Conservation (phyloP, 2,329 filamentous ascomycete genomes). For the Penicillium sp. region DNA sequence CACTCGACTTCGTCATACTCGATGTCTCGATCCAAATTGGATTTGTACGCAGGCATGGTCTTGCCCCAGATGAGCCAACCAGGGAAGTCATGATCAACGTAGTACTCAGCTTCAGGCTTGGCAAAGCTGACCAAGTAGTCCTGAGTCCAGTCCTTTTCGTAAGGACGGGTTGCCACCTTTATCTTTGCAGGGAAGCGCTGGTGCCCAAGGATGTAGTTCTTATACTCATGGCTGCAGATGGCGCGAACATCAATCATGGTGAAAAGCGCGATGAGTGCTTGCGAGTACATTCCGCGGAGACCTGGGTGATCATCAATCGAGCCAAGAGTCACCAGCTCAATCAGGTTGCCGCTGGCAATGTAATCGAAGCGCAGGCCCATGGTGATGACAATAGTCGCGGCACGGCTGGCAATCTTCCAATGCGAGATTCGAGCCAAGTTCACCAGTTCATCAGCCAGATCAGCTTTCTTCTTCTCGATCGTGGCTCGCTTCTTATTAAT, state of each 20-base stretch:
- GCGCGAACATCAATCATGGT: slow-evolving; percentile 85
- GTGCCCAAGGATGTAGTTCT: slow-evolving; percentile 79
- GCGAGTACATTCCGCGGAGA: slow-evolving; percentile 76
- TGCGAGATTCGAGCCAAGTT: slow-evolving; percentile 76
- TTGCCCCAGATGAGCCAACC: slow-evolving; percentile 97
- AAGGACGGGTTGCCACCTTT: slow-evolving; percentile 68
- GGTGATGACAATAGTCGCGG: slow-evolving; percentile 86
- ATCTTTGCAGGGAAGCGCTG: slow-evolving; percentile 78
- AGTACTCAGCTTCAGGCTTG: slow-evolving; percentile 77
- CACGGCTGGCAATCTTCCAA: slow-evolving; percentile 93
- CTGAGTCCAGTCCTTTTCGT: slow-evolving; percentile 76
- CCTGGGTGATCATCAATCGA: slow-evolving; percentile 89
- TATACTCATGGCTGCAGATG: slow-evolving; percentile 81
- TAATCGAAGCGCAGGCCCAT: slow-evolving; percentile 89
- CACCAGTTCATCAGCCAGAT: slow-evolving; percentile 78
- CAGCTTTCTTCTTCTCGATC: slow-evolving; percentile 82
- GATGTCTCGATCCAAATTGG: slow-evolving; percentile 66
- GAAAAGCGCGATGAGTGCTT: slow-evolving; percentile 76
- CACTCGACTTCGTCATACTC: slow-evolving; percentile 80
- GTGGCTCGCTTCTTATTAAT: slow-evolving; percentile 72
- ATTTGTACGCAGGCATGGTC: slow-evolving; percentile 75
- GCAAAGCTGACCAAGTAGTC: slow-evolving; percentile 78
- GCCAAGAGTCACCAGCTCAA: slow-evolving; percentile 78
- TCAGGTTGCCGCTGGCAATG: slow-evolving; percentile 76
- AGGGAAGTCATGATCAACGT: slow-evolving; percentile 86